phyloP scores from a whole-genome alignment of 495 filamentous ascomycete species.

The Hamigera avellanea region DNA sequence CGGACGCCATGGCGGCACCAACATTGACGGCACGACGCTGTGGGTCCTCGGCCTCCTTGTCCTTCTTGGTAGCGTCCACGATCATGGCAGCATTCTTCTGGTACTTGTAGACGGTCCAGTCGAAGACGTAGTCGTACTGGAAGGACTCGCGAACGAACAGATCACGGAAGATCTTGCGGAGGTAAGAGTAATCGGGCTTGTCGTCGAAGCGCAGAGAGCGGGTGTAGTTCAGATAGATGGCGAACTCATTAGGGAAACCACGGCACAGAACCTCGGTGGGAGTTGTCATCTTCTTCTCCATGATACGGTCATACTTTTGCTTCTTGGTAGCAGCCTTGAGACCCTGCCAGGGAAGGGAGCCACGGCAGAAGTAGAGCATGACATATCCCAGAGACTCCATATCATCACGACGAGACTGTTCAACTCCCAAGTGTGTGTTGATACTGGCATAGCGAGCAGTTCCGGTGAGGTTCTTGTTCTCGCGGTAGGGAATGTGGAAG shows the following conservation, averaged over 20 bases:
- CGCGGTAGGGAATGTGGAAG: slow-evolving; percentile 99
- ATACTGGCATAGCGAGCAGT: slow-evolving; percentile 99
- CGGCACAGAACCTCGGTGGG: slow-evolving; percentile 98
- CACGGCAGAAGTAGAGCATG: slow-evolving; percentile 99
- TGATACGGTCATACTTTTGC: slow-evolving; percentile 99
- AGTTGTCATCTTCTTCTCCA: slow-evolving; percentile 99
- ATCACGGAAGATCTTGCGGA: slow-evolving; percentile 99
- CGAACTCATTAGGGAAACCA: slow-evolving; percentile 98
- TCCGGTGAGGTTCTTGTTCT: slow-evolving; percentile 99
- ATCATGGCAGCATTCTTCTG: slow-evolving; percentile 97
- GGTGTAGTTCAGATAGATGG: slow-evolving; percentile 99
- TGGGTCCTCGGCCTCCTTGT: slow-evolving; percentile 68
- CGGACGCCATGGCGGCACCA: slow-evolving; percentile 46
- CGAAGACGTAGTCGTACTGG: slow-evolving; percentile 99
- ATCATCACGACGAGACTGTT: slow-evolving; percentile 98
- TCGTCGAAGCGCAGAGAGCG: slow-evolving; percentile 98
- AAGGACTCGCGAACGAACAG: slow-evolving; percentile 98
- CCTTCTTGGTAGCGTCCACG: slow-evolving; percentile 63
- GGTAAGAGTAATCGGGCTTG: slow-evolving; percentile 99
- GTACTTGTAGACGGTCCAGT: slow-evolving; percentile 99
- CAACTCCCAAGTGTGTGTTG: slow-evolving; percentile 97
- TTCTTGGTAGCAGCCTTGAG: slow-evolving; percentile 99
- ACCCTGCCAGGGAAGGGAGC: slow-evolving; percentile 97
- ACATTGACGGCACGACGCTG: slow-evolving; percentile 49
- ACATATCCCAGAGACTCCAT: slow-evolving; percentile 99